These are phyloP conservation scores for Pyrus hybrid DNA, from an alignment of 331 rosid species.

Conservation along the genomic window DNA sequence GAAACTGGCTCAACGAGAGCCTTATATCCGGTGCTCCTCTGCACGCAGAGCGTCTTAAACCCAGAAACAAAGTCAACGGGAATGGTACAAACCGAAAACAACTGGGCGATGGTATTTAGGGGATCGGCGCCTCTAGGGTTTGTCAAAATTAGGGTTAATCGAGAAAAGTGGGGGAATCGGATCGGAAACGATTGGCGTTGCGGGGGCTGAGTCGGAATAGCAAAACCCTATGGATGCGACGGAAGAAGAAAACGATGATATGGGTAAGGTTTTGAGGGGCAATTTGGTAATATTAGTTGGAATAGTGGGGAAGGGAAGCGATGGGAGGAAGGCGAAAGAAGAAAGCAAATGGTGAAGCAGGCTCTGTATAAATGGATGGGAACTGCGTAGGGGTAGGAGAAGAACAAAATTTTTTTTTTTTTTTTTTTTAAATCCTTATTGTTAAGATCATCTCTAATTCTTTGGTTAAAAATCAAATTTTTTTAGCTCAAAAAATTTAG, in stretches of 20 bases:
- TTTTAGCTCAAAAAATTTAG: no score
- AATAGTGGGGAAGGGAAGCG: background rate
- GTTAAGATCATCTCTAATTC: no score
- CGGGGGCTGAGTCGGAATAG: background rate
- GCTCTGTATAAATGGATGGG: conserved; percentile 20
- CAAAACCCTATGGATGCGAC: conserved; percentile 37
- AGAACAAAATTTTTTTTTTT: background rate
- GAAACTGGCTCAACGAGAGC: background rate
- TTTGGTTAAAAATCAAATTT: no score
- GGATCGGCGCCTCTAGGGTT: conserved; percentile 20
- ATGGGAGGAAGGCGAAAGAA: conserved; percentile 5
- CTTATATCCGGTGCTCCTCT: background rate
- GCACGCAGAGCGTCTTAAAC: background rate
- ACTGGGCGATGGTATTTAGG: background rate
- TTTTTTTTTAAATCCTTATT: background rate
- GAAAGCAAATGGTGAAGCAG: background rate
- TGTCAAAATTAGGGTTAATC: background rate
- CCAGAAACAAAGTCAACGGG: conserved; percentile 34
- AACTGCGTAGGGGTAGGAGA: conserved; percentile 8
- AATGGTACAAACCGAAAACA: background rate
- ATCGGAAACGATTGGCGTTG: conserved; percentile 12
- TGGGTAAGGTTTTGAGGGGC: conserved; percentile 10
- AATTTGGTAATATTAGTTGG: conserved; percentile 8
- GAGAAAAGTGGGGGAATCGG: background rate
- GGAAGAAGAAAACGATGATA: conserved; percentile 3